These are phyloP conservation scores for Trametes coccinea DNA, from an alignment of 768 basidiomycete species.

Conservation along the genomic window DNA sequence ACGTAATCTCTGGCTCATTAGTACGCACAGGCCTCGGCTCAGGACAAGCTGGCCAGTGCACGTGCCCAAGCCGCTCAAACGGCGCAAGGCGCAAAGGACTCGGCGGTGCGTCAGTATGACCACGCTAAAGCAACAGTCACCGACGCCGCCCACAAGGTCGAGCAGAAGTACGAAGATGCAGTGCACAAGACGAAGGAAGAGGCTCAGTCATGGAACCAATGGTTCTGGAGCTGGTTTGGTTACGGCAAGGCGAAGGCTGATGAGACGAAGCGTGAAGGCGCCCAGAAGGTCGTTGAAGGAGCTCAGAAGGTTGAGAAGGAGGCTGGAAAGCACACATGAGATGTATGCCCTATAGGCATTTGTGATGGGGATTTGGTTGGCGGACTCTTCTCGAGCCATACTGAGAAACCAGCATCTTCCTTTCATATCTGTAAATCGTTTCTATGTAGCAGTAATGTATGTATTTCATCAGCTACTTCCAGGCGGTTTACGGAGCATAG, in stretches of 20 bases:
- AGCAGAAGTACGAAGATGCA: conserved; percentile 32
- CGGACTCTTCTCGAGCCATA: background rate
- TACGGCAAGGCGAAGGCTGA: conserved; percentile 39
- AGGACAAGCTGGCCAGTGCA: conserved; percentile 32
- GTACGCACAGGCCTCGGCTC: conserved; percentile 22
- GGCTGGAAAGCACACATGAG: conserved; percentile 31
- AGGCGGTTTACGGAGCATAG: too few relatives aligned
- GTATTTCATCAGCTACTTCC: background rate
- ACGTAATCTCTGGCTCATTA: background rate
- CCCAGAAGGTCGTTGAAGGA: conserved; percentile 30
- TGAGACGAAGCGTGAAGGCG: conserved; percentile 31
- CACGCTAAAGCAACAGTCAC: conserved; percentile 18
- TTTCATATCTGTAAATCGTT: conserved; percentile 1
- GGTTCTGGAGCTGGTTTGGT: conserved; percentile 41
- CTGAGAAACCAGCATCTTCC: background rate
- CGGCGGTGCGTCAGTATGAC: conserved; percentile 28
- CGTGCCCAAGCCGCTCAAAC: conserved; percentile 30
- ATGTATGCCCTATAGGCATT: background rate
- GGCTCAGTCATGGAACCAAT: conserved; percentile 34
- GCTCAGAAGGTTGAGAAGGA: conserved; percentile 34
- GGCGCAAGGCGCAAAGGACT: conserved; percentile 30
- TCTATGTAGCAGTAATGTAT: conserved; percentile 9
- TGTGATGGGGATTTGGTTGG: background rate
- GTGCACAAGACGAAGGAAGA: conserved; percentile 32
- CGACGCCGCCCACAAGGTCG: conserved; percentile 34